Percentiles rank a stretch among this genome's conserved stretches.
Conservation (phyloP, 352 stramenopile genomes). For the Phytophthora cryptogea region DNA sequence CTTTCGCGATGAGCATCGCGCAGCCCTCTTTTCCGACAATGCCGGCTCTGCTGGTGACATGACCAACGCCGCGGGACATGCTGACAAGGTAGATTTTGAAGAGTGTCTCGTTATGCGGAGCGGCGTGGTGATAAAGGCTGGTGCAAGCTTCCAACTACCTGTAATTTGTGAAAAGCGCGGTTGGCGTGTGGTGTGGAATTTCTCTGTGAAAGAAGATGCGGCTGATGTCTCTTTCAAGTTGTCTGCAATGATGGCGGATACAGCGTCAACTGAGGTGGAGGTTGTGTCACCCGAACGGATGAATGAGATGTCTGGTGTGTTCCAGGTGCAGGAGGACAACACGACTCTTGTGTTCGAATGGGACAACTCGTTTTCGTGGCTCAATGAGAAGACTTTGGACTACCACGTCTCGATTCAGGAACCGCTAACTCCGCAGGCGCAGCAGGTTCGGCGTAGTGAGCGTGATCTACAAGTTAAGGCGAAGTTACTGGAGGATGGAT, state of each 20-base stretch:
- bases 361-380: conserved; percentile 87
- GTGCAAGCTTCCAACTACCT: conserved; percentile 65
- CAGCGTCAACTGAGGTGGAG: conserved; percentile 29
- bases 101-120: conserved; percentile 76
- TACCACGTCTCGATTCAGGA: conserved; percentile 83
- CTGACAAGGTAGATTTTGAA: conserved; percentile 46
- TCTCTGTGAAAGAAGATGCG: conserved; percentile 69
- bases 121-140: conserved; percentile 81
- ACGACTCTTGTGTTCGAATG: conserved; percentile 70
- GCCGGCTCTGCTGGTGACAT: not conserved
- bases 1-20: conserved; percentile 46
- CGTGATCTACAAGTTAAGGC: conserved; percentile 27
- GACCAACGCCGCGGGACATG: not conserved
- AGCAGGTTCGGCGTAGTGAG: conserved; percentile 41
- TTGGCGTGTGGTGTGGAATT: conserved; percentile 81
- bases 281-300: conserved; percentile 54
- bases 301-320: conserved; percentile 55
- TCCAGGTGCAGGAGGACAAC: conserved; percentile 41
- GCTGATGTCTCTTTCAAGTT: conserved; percentile 69
- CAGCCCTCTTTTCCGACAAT: conserved; percentile 2
- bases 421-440: conserved; percentile 44
- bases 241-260: conserved; percentile 11
- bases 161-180: conserved; percentile 69
- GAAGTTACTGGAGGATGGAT: conserved; percentile 33
- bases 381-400: conserved; percentile 85